Percentiles rank a stretch among this genome's conserved stretches.
Evolutionary conservation across 495 filamentous ascomycete species (phyloP).

Genomic region (Lophiotrema nucula): DNA sequence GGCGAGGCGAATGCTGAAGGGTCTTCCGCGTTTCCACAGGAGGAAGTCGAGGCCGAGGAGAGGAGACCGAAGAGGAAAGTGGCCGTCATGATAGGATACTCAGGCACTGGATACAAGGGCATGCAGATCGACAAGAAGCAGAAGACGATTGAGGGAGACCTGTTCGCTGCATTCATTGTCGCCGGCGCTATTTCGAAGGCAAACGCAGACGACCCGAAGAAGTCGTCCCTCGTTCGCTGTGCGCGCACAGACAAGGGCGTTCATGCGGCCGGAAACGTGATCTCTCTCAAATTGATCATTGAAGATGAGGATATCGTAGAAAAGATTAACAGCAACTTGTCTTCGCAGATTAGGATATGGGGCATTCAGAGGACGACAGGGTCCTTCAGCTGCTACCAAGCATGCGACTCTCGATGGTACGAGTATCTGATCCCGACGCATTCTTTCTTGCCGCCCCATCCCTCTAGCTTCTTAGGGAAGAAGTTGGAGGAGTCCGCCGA

Average conservation of each 20-base stretch:
- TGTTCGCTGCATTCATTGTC: constrained; percentile 85
- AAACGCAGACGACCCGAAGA: constrained; percentile 94
- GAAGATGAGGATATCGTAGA: constrained; percentile 83
- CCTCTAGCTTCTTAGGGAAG: constrained; percentile 76
- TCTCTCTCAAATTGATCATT: constrained; percentile 92
- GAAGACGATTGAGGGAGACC: constrained; percentile 95
- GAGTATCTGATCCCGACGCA: constrained; percentile 94
- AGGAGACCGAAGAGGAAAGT: constrained; percentile 92
- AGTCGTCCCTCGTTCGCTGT: constrained; percentile 89
- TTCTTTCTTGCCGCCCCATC: constrained; percentile 87
- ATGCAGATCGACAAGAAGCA: constrained; percentile 72
- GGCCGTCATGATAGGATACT: constrained; percentile 90
- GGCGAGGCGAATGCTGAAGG: constrained; percentile 23
- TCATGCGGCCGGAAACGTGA: constrained; percentile 93
- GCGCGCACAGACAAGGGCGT: constrained; percentile 97
- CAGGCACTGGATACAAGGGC: constrained; percentile 94
- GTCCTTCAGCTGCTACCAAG: constrained; percentile 85
- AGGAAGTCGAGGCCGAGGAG: constrained; percentile 81
- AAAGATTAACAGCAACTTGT: constrained; percentile 84
- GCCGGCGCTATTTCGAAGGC: constrained; percentile 93
- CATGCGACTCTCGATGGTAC: constrained; percentile 91
- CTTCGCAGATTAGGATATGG: constrained; percentile 89
- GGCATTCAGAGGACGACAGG: constrained; percentile 80
- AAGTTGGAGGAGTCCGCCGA: constrained; percentile 71
- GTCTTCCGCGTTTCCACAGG: constrained; percentile 60